Percentiles rank a stretch among this genome's conserved stretches.
Conservation (phyloP, 108 stramenopile species). For the Discostella pseudostelligera region DNA sequence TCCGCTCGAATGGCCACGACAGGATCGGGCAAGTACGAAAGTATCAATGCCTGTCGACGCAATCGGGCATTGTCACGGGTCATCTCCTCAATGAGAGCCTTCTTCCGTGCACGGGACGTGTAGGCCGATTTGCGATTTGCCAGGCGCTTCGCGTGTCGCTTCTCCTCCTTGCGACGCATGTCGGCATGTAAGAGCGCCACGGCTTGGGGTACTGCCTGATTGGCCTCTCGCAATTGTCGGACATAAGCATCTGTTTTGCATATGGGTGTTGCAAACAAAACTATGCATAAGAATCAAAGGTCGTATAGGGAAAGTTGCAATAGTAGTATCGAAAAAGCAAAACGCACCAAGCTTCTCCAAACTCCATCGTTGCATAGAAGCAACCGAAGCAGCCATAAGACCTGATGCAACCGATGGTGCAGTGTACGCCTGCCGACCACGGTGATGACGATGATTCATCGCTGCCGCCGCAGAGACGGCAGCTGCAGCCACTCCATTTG, state of each 20-base stretch:
- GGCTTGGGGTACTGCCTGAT: slow-evolving; percentile 70
- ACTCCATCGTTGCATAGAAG: slow-evolving; percentile 13
- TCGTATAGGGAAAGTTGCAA: not conserved
- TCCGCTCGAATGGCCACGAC: slow-evolving; percentile 61
- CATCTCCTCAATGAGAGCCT: slow-evolving; percentile 88
- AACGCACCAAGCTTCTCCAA: slow-evolving; percentile 7
- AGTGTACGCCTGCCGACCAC: not conserved
- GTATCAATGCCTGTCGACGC: slow-evolving; percentile 71
- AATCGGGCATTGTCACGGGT: slow-evolving; percentile 71
- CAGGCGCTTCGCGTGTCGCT: slow-evolving; percentile 75
- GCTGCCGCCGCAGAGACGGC: not conserved
- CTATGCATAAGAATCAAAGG: not conserved
- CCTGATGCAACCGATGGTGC: not conserved
- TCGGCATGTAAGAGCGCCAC: slow-evolving; percentile 66
- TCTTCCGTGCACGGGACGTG: slow-evolving; percentile 88
- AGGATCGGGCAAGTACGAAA: slow-evolving; percentile 77
- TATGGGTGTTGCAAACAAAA: not conserved
- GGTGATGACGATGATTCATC: not conserved
- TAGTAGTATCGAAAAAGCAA: not conserved
- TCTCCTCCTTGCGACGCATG: slow-evolving; percentile 71
- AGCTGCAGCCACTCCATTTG: not conserved
- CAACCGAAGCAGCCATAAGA: not conserved
- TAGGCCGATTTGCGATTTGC: slow-evolving; percentile 90
- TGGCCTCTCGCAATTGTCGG: slow-evolving; percentile 50
- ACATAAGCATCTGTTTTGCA: slow-evolving; percentile 70